Base-by-base conservation (phyloP, 1,284 basidiomycete species). In the Papiliotrema fonsecae region DNA sequence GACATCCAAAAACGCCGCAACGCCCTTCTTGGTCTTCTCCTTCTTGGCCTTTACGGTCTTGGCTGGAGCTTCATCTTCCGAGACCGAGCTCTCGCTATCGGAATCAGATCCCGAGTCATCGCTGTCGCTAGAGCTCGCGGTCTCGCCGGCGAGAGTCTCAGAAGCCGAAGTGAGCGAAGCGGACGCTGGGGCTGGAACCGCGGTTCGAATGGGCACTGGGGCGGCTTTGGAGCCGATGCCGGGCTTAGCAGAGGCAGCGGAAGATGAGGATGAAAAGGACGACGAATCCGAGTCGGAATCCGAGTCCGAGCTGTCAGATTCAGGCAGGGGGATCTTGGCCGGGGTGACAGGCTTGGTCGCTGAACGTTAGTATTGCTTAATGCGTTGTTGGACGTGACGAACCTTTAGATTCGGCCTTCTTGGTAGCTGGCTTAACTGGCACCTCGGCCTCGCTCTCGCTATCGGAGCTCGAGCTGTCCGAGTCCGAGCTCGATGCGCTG, bases 1-100 rank as follows among this genome's bases (percentile, higher is more conserved):
- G 10, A 61, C 52, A 51, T 64, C 62, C 24, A 64, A 45, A 54
- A 66, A 62, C 16, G 44, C 51, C 11, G 36, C 24, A 24, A 7
- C 35, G 44, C 24, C 7, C n/a, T 34, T 27, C 25, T 18, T 28
- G 16, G 39, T 18, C n/a, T n/a, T n/a, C n/a, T n/a, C n/a, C n/a
- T n/a, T n/a, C n/a, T n/a, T n/a, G n/a, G n/a, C n/a, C n/a, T n/a
- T n/a, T n/a, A n/a, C n/a, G 2, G 9, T 22, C 30, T 49, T 38
- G 31, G 42, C 28, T 9, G 39, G 19, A 13, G 38, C 31, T 24
- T 45, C 47, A 5, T 46, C 46, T n/a, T 48, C 50, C 4, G 38
- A 42, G 3, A 47, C 46, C 7, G 46, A 47, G 6, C 26, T 21
- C 4, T 24, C 19, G 32, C 34, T 36, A 11, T 22, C 38, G 18